Conservation (phyloP, 768 basidiomycete species). For the Dioszegia aurantiaca region DNA sequence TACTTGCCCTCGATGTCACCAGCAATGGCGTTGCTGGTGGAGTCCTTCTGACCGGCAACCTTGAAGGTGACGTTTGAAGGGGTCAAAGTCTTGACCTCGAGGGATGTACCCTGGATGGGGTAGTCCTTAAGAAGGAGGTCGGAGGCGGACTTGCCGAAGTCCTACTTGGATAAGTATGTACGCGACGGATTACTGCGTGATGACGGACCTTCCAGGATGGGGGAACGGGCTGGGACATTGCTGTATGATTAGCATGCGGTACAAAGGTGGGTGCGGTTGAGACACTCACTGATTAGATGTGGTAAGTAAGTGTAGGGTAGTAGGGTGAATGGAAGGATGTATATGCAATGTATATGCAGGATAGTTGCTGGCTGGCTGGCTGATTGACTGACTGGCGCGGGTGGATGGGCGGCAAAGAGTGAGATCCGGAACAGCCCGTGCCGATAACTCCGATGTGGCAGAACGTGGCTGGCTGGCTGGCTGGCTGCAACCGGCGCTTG, state of each 20-base stretch:
- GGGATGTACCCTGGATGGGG: slow-evolving; percentile 62
- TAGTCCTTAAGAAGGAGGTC: slow-evolving; percentile 93
- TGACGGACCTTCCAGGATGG: slow-evolving; percentile 84
- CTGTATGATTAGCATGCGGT: background rate
- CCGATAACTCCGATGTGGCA: slow-evolving; percentile 5
- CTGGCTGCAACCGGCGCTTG: no score
- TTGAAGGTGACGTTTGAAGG: slow-evolving; percentile 85
- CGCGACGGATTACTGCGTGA: background rate
- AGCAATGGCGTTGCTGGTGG: slow-evolving; percentile 67
- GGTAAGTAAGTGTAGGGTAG: background rate
- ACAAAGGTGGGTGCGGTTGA: no score
- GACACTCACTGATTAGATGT: no score
- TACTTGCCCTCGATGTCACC: slow-evolving; percentile 97
- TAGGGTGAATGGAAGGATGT: no score
- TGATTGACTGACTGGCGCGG: no score
- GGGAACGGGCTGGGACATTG: slow-evolving; percentile 85
- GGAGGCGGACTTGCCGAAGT: slow-evolving; percentile 84
- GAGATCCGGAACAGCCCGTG: background rate
- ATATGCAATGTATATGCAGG: no score
- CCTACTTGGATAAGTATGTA: slow-evolving; percentile 26
- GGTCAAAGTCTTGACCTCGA: slow-evolving; percentile 56
- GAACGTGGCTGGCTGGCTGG: background rate
- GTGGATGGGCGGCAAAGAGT: slow-evolving; percentile 3
- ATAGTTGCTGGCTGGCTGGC: no score
- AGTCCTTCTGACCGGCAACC: slow-evolving; percentile 77